A percentile compares a stretch with the other conserved stretches of the same genome.
Conservation (phyloP, 2,329 filamentous ascomycete species). For the Aspergillus sp. region DNA sequence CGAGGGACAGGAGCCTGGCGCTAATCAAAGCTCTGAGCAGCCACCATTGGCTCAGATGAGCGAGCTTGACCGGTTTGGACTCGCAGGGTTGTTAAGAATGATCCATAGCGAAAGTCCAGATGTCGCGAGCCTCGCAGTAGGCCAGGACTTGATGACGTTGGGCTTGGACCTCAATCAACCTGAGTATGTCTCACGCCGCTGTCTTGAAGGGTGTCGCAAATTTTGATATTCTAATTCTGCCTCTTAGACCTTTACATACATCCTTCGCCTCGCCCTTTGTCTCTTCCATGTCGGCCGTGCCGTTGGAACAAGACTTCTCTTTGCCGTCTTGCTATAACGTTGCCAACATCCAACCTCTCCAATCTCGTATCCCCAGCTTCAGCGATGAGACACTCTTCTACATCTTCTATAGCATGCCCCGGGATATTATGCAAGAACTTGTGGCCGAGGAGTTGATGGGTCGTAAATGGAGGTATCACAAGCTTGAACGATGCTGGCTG, state of each 20-base stretch:
- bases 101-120: conserved; percentile 52
- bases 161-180: conserved; percentile 61
- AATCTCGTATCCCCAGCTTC: conserved; percentile 55
- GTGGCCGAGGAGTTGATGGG: conserved; percentile 59
- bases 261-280: conserved; percentile 62
- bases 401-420: conserved; percentile 65
- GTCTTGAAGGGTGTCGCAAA: too few species aligned
- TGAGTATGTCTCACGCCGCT: conserved; percentile 42
- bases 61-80: conserved; percentile 55
- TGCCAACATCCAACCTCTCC: conserved; percentile 59
- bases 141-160: conserved; percentile 60
- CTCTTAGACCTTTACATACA: conserved; percentile 53
- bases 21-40: conserved; percentile 30
- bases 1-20: conserved; percentile 31
- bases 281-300: conserved; percentile 50
- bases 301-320: conserved; percentile 59
- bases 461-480: conserved; percentile 50
- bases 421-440: conserved; percentile 62
- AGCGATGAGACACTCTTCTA: conserved; percentile 63
- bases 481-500: conserved; percentile 48
- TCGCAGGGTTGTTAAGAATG: conserved; percentile 56
- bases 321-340: conserved; percentile 62
- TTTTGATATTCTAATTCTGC: too few species aligned
- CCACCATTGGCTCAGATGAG: conserved; percentile 52
- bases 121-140: conserved; percentile 52